Conservation (phyloP, 305 asterid species). For the Lippia alba region DNA sequence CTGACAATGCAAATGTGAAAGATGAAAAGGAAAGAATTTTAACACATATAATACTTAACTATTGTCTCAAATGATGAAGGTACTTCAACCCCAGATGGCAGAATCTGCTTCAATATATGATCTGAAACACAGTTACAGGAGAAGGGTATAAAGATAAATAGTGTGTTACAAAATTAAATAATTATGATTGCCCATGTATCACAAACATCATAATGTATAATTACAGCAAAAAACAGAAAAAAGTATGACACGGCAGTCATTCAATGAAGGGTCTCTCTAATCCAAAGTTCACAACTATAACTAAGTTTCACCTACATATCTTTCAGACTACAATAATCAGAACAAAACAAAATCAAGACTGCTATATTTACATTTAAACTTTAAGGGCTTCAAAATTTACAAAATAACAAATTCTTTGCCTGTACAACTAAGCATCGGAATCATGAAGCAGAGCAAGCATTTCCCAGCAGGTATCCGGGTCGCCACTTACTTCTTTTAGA, state of each 20-base stretch:
- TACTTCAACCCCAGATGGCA: constrained; percentile 79
- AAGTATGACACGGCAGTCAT: neutral
- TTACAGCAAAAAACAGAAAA: neutral
- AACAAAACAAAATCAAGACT: neutral
- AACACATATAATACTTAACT: constrained; percentile 71
- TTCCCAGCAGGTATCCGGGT: no score
- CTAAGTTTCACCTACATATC: neutral
- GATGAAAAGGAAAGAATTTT: constrained; percentile 8
- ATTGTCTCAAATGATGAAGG: constrained; percentile 97
- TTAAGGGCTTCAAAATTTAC: neutral
- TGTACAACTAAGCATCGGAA: neutral
- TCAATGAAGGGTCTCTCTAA: neutral
- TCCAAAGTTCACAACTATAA: constrained; percentile 12
- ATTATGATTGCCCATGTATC: constrained; percentile 8
- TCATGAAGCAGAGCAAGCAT: constrained; percentile 12
- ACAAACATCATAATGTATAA: neutral
- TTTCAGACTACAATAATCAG: neutral
- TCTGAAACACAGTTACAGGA: constrained; percentile 56
- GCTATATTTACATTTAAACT: neutral
- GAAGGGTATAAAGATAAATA: constrained; percentile 8
- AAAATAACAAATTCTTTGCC: neutral
- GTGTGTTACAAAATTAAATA: constrained; percentile 4
- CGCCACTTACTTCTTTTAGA: neutral
- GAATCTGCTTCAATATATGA: constrained; percentile 83
- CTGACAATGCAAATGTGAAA: constrained; percentile 6